Conservation (phyloP, 352 stramenopile species). For the Phytophthora syringae region DNA sequence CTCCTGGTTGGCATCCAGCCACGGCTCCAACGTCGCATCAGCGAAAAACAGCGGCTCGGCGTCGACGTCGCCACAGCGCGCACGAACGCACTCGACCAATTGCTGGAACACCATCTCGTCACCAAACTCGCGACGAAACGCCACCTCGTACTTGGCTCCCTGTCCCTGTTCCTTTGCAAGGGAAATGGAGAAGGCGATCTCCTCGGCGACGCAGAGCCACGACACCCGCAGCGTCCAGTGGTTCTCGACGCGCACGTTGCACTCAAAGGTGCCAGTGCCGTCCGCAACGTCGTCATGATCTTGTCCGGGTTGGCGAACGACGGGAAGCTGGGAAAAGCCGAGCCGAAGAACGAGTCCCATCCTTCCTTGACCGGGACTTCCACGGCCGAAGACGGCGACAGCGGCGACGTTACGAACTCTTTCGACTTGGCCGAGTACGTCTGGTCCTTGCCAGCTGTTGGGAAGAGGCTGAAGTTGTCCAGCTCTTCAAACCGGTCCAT, state of each 20-base stretch:
- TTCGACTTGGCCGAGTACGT: neutral
- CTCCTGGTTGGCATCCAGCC: conserved; percentile 62
- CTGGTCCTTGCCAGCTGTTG: conserved; percentile 7
- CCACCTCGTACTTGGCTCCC: conserved; percentile 52
- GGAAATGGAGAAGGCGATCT: conserved; percentile 64
- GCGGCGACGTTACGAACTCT: conserved; percentile 38
- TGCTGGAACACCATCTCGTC: conserved; percentile 67
- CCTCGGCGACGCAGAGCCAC: conserved; percentile 72
- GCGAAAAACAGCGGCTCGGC: conserved; percentile 63
- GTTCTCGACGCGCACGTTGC: conserved; percentile 40
- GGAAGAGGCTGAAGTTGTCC: conserved; percentile 28
- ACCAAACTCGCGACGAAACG: conserved; percentile 57
- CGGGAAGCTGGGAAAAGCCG: conserved; percentile 61
- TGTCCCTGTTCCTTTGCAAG: conserved; percentile 47
- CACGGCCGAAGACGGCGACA: conserved; percentile 57
- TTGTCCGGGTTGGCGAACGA: conserved; percentile 42
- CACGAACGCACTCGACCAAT: conserved; percentile 57
- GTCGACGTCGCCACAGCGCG: conserved; percentile 65
- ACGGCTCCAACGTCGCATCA: conserved; percentile 54
- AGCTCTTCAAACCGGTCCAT: conserved; percentile 25
- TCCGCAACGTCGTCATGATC: conserved; percentile 63
- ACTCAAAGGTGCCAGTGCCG: conserved; percentile 54
- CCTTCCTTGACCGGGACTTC: conserved; percentile 62
- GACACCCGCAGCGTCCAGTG: conserved; percentile 54
- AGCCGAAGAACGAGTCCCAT: conserved; percentile 48